Evolutionary conservation across 225 moss, liverwort and hornwort genomes (phyloP).

Genomic region (Pseudoscleropodium purum): DNA sequence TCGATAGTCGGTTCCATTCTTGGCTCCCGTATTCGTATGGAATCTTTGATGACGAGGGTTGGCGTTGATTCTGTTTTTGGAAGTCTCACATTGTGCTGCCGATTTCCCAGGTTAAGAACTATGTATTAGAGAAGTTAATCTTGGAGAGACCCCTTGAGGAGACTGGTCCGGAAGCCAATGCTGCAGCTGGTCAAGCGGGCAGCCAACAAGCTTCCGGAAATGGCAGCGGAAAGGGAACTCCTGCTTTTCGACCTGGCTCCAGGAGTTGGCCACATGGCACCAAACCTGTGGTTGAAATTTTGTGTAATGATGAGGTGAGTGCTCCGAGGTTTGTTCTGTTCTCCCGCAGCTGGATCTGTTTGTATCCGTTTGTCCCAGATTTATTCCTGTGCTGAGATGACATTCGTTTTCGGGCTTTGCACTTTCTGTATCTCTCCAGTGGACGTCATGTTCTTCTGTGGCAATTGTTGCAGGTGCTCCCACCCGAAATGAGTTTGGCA

Average conservation of each 20-base stretch:
- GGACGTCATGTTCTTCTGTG: background rate
- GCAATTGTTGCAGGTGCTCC: constrained; percentile 53
- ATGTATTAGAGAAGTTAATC: constrained; percentile 84
- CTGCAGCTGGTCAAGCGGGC: constrained; percentile 39
- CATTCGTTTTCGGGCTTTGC: background rate
- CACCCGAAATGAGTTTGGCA: constrained; percentile 87
- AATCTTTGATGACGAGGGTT: background rate
- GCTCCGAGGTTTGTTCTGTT: background rate
- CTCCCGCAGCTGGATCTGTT: background rate
- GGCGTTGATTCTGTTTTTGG: background rate
- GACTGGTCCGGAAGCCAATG: constrained; percentile 41
- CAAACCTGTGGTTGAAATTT: constrained; percentile 75
- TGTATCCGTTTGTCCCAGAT: background rate
- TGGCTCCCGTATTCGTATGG: background rate
- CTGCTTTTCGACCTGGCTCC: constrained; percentile 39
- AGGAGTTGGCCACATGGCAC: constrained; percentile 64
- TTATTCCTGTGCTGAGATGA: background rate
- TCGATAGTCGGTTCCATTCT: background rate
- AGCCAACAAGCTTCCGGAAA: constrained; percentile 52
- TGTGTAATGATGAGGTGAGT: constrained; percentile 81
- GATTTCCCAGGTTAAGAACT: constrained; percentile 74
- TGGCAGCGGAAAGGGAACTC: constrained; percentile 30
- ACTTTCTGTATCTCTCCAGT: background rate
- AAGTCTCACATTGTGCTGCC: background rate
- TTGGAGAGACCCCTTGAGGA: constrained; percentile 77